Evolutionary conservation across 176 grass and related monocot species (phyloP).

Genomic region (Elymus sibiricus): DNA sequence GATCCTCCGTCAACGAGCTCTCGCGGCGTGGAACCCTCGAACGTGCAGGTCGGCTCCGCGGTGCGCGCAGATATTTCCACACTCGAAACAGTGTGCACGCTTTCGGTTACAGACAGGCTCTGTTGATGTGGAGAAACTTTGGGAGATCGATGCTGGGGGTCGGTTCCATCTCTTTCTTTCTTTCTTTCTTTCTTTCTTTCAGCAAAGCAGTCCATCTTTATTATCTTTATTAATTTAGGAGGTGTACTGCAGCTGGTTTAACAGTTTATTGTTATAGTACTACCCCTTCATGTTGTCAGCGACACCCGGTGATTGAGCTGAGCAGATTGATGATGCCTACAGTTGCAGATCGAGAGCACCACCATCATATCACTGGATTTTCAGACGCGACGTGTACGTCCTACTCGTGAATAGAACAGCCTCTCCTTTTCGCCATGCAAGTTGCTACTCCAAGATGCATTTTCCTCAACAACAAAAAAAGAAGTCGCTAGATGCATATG

Average conservation of each 20-base stretch:
- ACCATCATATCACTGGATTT: not conserved
- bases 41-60: not conserved
- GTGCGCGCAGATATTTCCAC: not conserved
- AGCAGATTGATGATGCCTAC: not conserved
- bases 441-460: too few relatives aligned
- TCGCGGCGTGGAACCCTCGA: not conserved
- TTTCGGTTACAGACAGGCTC: too few relatives aligned
- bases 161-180: not conserved
- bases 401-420: not conserved
- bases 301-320: not conserved
- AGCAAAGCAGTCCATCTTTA: not conserved
- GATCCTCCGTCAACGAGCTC: not conserved
- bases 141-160: not conserved
- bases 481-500: too few relatives aligned
- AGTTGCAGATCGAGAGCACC: not conserved
- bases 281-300: not conserved
- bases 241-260: not conserved
- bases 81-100: not conserved
- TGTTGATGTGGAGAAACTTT: too few relatives aligned
- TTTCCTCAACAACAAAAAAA: too few relatives aligned
- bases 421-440: not conserved
- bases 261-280: not conserved
- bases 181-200: not conserved
- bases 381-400: not conserved
- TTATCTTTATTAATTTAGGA: slow-evolving; percentile 1